These are phyloP conservation scores for Magnusiomyces tetraspermus DNA, from an alignment of 1,139 yeast species.

Conservation along the genomic window DNA sequence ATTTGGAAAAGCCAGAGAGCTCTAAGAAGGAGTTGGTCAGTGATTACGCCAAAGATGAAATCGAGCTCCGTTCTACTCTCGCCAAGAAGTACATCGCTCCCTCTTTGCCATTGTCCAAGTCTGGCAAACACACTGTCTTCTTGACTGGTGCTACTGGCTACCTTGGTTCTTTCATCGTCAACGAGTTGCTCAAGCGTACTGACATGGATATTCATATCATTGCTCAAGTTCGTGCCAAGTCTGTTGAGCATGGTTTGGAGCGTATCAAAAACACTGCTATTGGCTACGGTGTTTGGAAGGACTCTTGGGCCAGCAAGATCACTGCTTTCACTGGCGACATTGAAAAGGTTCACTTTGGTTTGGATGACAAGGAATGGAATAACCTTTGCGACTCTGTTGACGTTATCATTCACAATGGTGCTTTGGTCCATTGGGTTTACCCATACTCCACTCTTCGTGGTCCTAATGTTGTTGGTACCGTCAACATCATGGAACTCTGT, in stretches of 20 bases:
- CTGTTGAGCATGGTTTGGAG: slow-evolving; percentile 57
- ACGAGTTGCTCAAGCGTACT: slow-evolving; percentile 56
- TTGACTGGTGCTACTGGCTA: slow-evolving; percentile 96
- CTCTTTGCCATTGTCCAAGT: slow-evolving; percentile 30
- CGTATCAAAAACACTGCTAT: slow-evolving; percentile 69
- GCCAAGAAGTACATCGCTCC: slow-evolving; percentile 35
- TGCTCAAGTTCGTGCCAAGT: slow-evolving; percentile 87
- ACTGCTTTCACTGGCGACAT: slow-evolving; percentile 79
- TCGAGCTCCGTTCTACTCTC: slow-evolving; percentile 42
- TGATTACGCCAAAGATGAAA: slow-evolving; percentile 72
- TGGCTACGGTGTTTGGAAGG: slow-evolving; percentile 82
- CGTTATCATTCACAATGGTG: slow-evolving; percentile 90
- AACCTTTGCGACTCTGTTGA: slow-evolving; percentile 53
- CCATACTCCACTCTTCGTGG: slow-evolving; percentile 87
- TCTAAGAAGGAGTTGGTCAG: slow-evolving; percentile 29
- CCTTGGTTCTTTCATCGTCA: slow-evolving; percentile 78
- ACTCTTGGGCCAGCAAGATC: slow-evolving; percentile 46
- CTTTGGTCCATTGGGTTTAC: slow-evolving; percentile 96
- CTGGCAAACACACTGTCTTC: slow-evolving; percentile 50
- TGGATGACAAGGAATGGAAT: slow-evolving; percentile 49
- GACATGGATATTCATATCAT: slow-evolving; percentile 45
- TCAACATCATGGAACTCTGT: slow-evolving; percentile 76
- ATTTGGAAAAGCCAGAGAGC: slow-evolving; percentile 28
- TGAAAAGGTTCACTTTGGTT: slow-evolving; percentile 61
- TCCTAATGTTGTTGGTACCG: slow-evolving; percentile 83